Conservation (phyloP, 306 rosid genomes). For the Glycine latifolia region DNA sequence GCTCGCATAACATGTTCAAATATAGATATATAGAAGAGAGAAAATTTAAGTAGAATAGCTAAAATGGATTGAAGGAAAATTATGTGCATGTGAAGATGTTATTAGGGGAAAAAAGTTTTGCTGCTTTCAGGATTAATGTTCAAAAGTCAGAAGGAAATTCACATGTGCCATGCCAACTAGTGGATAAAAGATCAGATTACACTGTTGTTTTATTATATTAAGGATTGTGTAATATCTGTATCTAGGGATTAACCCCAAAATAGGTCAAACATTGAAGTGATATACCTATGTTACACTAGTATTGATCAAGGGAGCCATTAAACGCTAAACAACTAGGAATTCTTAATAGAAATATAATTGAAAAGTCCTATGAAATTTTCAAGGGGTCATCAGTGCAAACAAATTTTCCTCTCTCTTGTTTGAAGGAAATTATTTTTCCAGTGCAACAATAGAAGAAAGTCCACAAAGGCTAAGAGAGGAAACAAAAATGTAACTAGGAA, state of each 20-base stretch:
- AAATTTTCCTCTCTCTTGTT: too few relatives aligned
- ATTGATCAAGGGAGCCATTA: slow-evolving; percentile 3
- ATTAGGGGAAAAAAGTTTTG: neutral
- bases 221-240: neutral
- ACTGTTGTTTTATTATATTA: neutral
- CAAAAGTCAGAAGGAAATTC: neutral
- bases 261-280: neutral
- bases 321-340: neutral
- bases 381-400: too few relatives aligned
- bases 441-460: too few relatives aligned
- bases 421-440: too few relatives aligned
- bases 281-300: slow-evolving; percentile 1
- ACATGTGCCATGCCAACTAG: neutral
- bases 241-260: slow-evolving; percentile 15
- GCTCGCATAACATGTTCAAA: slow-evolving; percentile 1
- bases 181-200: neutral
- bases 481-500: too few relatives aligned
- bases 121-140: neutral
- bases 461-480: too few relatives aligned
- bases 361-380: neutral
- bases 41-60: slow-evolving; percentile 25
- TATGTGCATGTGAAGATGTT: slow-evolving; percentile 1
- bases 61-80: neutral
- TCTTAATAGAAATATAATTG: neutral
- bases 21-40: neutral